Evolutionary conservation across 768 basidiomycete species (phyloP), one percentile per base, ranked within the genome.

Genomic region (Termitomyces sp.): DNA sequence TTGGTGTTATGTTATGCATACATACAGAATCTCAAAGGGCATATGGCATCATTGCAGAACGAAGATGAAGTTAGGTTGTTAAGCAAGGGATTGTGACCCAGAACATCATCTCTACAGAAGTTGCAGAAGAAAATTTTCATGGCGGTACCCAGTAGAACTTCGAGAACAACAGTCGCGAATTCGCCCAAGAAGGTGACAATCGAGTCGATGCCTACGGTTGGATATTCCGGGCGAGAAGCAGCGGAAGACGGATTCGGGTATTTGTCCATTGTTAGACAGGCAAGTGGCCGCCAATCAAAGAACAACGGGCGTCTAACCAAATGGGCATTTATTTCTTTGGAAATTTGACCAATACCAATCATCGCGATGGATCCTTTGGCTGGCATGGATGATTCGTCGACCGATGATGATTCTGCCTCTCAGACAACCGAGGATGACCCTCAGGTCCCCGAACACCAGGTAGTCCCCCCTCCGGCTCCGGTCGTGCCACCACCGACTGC

Each of bases 391-490:
- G 79, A 79, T 56, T 80, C 79, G 15, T 79, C 78, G 7, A 79
- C 77, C 17, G 79, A 81, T 59, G 81, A 80, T 59, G 79, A 91
- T 63, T 84, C 81, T 31, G 85, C 85, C 1, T 92, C 89, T 5
- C 89, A 92, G 63, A 89, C 89, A 0, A 92, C 90, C 3, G 90
- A 92, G 70, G 90, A 92, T 60, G 90, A 92, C 54, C 88, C 87
- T 19, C 85, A 88, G 66, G 73, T 90, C 7, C 88, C 87, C 3
- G 81, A 86, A 63, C 77, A 82, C 48, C 78, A 78, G 47, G 73
- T 74, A 9, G 55, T 62, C 45, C 56, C 62, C 8, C 73, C 70
- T 10, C 70, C 78, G 4, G 66, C 71, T 3, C 72, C 74, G 21
- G 67, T 72, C 37, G 55, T 72, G 53, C 31, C 74, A 70, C 52